Conservation (phyloP, 2,329 filamentous ascomycete genomes). For the Scytalidium lignicola region DNA sequence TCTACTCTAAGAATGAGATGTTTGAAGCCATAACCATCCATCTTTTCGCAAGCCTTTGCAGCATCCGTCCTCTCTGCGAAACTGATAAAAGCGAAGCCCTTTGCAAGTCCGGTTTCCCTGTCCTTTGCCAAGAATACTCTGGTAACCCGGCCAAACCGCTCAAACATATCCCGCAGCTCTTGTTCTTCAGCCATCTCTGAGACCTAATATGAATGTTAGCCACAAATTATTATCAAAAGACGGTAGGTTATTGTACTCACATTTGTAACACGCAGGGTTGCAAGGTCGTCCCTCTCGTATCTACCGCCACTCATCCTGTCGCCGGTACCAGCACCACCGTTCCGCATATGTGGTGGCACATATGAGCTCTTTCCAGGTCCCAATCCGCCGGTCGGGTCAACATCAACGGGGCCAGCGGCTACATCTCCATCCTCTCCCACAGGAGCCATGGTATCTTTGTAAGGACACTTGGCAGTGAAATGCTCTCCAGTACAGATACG, state of each 20-base stretch:
- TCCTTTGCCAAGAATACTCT: conserved; percentile 98
- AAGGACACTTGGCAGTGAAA: conserved; percentile 98
- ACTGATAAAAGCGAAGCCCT: conserved; percentile 98
- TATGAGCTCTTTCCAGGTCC: conserved; percentile 75
- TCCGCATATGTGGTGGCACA: conserved; percentile 88
- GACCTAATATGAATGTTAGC: conserved; percentile 50
- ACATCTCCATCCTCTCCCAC: conserved; percentile 59
- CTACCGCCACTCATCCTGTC: conserved; percentile 81
- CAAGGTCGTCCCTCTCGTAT: conserved; percentile 93
- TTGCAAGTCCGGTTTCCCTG: conserved; percentile 89
- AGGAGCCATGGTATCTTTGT: conserved; percentile 99
- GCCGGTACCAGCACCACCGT: conserved; percentile 56
- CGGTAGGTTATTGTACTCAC: conserved; percentile 51
- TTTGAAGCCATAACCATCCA: conserved; percentile 92
- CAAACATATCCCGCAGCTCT: conserved; percentile 96
- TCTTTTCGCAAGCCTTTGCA: conserved; percentile 88
- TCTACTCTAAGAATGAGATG: conserved; percentile 83
- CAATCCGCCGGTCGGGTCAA: conserved; percentile 46
- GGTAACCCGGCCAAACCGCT: conserved; percentile 92
- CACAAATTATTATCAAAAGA: not conserved
- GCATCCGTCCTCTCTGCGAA: conserved; percentile 88
- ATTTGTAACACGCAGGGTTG: conserved; percentile 95
- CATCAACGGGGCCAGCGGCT: conserved; percentile 43
- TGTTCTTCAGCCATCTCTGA: conserved; percentile 95
- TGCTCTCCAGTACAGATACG: conserved; percentile 98